Conservation (phyloP, 768 basidiomycete genomes). For the Lepiota brunneoincarnata region DNA sequence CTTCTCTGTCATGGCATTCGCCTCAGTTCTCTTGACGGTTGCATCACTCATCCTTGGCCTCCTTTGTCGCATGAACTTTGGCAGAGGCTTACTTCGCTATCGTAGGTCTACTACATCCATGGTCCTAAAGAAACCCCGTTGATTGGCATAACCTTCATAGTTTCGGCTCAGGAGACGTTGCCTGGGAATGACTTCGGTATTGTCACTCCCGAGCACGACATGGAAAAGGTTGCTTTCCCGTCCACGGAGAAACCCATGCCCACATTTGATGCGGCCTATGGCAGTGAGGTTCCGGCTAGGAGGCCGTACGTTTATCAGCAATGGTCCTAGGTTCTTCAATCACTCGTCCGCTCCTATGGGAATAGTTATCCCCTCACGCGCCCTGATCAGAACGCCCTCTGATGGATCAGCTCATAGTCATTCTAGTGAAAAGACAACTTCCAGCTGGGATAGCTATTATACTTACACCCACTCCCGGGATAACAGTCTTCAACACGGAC, state of each 20-base stretch:
- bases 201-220: slow-evolving; percentile 27
- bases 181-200: slow-evolving; percentile 26
- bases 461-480: slow-evolving; percentile 26
- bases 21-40: slow-evolving; percentile 57
- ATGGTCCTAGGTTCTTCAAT: slow-evolving; percentile 50
- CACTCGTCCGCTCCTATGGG: slow-evolving; percentile 25
- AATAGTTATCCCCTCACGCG: slow-evolving; percentile 27
- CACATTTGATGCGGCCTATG: slow-evolving; percentile 46
- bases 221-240: slow-evolving; percentile 66
- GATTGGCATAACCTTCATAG: slow-evolving; percentile 30
- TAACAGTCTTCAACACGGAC: slow-evolving; percentile 28
- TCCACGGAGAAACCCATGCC: slow-evolving; percentile 49
- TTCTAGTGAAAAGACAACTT: slow-evolving; percentile 35
- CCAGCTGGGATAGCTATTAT: slow-evolving; percentile 35
- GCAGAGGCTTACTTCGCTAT: slow-evolving; percentile 67
- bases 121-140: background rate
- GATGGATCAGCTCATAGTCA: slow-evolving; percentile 27
- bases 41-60: slow-evolving; percentile 59
- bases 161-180: slow-evolving; percentile 52
- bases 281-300: slow-evolving; percentile 25
- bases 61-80: slow-evolving; percentile 72
- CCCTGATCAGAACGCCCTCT: slow-evolving; percentile 33
- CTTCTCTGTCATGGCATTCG: slow-evolving; percentile 60
- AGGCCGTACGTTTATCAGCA: slow-evolving; percentile 21
- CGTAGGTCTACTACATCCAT: slow-evolving; percentile 40